Evolutionary conservation across 306 rosid species (phyloP).

Genomic region (Prunus fruticosa): DNA sequence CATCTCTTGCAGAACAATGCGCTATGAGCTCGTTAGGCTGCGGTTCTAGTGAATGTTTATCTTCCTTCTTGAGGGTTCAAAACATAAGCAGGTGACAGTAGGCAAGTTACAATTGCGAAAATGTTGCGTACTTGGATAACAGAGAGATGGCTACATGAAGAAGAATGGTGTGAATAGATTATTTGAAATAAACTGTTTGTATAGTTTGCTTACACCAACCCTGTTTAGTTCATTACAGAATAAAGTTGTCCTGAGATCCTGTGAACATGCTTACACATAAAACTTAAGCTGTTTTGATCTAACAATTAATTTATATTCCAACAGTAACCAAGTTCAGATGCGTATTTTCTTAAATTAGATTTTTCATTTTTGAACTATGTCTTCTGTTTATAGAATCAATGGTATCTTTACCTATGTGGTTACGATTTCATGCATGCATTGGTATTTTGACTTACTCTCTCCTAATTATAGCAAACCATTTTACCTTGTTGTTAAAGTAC

Average conservation of each 20-base stretch:
- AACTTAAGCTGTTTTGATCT: neutral
- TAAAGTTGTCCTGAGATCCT: neutral
- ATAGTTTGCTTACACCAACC: neutral
- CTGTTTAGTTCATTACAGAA: neutral
- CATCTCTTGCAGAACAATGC: neutral
- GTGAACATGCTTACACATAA: neutral
- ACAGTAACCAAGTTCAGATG: neutral
- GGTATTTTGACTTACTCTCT: neutral
- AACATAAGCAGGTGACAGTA: neutral
- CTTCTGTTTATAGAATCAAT: neutral
- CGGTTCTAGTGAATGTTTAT: neutral
- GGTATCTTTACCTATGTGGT: neutral
- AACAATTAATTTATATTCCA: neutral
- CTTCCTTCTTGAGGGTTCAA: neutral
- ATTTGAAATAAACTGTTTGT: neutral
- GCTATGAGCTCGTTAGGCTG: neutral
- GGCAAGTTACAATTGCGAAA: neutral
- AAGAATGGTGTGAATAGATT: neutral
- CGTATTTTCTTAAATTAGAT: neutral
- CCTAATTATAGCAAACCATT: slow-evolving; percentile 11
- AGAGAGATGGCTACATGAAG: neutral
- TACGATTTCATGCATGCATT: neutral
- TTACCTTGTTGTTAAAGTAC: slow-evolving; percentile 9
- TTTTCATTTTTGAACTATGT: slow-evolving; percentile 2
- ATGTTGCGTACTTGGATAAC: neutral